Conservation (phyloP, 805 yeast species). For the Candida ipomoeae region DNA sequence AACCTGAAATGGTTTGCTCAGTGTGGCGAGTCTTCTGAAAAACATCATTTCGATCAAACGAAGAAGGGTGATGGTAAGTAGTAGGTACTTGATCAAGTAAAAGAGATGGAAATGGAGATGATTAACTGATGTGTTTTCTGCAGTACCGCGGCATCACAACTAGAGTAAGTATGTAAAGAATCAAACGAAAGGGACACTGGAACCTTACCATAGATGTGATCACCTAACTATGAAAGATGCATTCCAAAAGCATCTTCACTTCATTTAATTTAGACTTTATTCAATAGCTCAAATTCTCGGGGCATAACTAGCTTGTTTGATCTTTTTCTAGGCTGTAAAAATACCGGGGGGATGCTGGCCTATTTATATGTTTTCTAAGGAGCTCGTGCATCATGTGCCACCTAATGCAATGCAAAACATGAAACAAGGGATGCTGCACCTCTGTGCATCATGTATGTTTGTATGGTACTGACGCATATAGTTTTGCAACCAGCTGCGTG, state of each 20-base stretch:
- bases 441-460: neutral
- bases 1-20: slow-evolving; percentile 29
- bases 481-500: slow-evolving; percentile 1
- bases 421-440: neutral
- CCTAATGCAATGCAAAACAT: neutral
- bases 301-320: neutral
- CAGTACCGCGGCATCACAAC: slow-evolving; percentile 2
- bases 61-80: neutral
- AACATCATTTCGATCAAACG: neutral
- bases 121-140: neutral
- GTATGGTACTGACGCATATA: neutral
- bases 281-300: too few species aligned
- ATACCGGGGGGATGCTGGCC: neutral
- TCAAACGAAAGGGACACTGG: neutral
- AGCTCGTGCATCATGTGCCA: neutral
- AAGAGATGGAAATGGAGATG: neutral
- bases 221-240: too few species aligned
- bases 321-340: neutral
- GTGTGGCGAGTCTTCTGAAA: slow-evolving; percentile 9
- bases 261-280: too few species aligned
- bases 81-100: neutral
- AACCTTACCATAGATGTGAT: neutral
- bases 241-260: too few species aligned
- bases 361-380: neutral
- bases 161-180: neutral